These are phyloP conservation scores for Cyphellophora europaea DNA, from an alignment of 2,329 filamentous ascomycete species.

Conservation along the genomic window DNA sequence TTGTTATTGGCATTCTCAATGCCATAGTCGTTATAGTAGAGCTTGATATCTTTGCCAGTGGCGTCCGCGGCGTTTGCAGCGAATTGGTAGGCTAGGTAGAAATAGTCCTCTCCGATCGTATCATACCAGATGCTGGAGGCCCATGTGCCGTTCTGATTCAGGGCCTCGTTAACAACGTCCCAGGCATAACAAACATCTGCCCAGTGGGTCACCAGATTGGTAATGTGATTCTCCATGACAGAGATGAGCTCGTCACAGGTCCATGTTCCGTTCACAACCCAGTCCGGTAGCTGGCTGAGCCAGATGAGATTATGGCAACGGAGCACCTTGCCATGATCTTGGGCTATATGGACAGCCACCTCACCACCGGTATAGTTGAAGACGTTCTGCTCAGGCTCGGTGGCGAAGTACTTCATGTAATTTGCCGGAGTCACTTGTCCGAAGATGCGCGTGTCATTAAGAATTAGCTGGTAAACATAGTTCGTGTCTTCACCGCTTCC, in stretches of 20 bases:
- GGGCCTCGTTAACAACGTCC: conserved; percentile 33
- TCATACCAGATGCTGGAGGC: conserved; percentile 32
- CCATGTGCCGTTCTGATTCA: conserved; percentile 31
- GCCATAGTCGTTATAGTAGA: conserved; percentile 38
- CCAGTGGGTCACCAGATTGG: conserved; percentile 26
- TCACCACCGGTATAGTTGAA: conserved; percentile 54
- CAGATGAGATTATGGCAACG: conserved; percentile 55
- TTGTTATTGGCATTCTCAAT: conserved; percentile 30
- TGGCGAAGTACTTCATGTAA: conserved; percentile 43
- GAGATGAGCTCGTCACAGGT: conserved; percentile 48
- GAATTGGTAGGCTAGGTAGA: conserved; percentile 35
- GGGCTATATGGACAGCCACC: conserved; percentile 30
- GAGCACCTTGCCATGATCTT: conserved; percentile 36
- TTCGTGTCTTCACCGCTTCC: conserved; percentile 38
- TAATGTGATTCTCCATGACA: conserved; percentile 41
- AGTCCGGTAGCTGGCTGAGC: conserved; percentile 38
- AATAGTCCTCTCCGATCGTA: conserved; percentile 34
- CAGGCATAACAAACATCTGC: conserved; percentile 28
- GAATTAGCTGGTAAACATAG: conserved; percentile 44
- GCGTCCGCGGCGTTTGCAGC: conserved; percentile 30
- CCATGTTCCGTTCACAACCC: conserved; percentile 45
- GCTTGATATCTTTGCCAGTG: conserved; percentile 23
- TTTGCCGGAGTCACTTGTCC: conserved; percentile 58
- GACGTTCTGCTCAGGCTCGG: conserved; percentile 45
- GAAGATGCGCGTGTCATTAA: conserved; percentile 49